phyloP scores from a whole-genome alignment of 805 yeast genomes.

The Monosporozyma aquatica region DNA sequence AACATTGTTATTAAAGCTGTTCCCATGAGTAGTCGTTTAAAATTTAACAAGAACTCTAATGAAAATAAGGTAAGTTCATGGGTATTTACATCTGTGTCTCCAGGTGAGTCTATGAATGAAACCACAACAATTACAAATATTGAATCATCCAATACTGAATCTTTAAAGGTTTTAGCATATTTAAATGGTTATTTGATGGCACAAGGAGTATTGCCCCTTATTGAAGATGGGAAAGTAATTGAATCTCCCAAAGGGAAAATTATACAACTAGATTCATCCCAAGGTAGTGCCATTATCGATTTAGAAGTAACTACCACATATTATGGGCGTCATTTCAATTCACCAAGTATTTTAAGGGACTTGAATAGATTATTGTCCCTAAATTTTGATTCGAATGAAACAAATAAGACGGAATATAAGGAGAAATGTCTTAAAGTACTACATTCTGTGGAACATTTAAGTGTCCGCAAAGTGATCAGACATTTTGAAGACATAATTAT shows the following conservation, averaged over 20 bases:
- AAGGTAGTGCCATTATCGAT: conserved; percentile 35
- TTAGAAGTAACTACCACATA: conserved; percentile 52
- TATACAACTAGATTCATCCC: conserved; percentile 37
- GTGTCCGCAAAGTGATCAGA: conserved; percentile 45
- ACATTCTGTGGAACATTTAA: conserved; percentile 43
- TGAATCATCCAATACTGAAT: conserved; percentile 40
- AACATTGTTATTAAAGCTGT: conserved; percentile 20
- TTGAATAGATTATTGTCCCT: conserved; percentile 36
- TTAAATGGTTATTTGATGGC: conserved; percentile 58
- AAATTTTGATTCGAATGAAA: conserved; percentile 1
- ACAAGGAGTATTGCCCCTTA: conserved; percentile 44
- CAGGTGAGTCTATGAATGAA: conserved; percentile 68
- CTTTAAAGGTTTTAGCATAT: conserved; percentile 46
- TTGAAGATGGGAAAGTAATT: conserved; percentile 38
- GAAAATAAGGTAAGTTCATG: conserved; percentile 44
- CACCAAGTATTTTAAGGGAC: conserved; percentile 45
- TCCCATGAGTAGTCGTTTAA: conserved; percentile 38
- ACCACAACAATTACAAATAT: conserved; percentile 55
- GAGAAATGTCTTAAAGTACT: conserved; percentile 40
- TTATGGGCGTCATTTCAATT: conserved; percentile 58
- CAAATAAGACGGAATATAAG: conserved; percentile 25
- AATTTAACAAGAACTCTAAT: conserved; percentile 62
- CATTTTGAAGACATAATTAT: conserved; percentile 50
- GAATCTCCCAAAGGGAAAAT: conserved; percentile 39
- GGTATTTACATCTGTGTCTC: conserved; percentile 65